Conservation (phyloP, 2,329 filamentous ascomycete genomes). For the Dichotomopilus funicola region DNA sequence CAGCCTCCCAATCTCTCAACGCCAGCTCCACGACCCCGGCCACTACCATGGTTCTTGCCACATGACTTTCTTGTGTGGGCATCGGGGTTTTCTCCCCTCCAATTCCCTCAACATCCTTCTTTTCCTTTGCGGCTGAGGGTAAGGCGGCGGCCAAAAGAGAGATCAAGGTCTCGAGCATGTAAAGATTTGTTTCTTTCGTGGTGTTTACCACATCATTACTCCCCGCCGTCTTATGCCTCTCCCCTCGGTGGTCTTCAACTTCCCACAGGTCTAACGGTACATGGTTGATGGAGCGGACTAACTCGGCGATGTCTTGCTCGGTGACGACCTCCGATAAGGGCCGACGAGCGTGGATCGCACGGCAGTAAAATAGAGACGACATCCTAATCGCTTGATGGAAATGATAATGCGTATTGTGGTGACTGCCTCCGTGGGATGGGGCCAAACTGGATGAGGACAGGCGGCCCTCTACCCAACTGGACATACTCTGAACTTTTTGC, state of each 20-base stretch:
- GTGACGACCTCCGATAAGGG: background rate
- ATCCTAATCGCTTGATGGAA: slow-evolving; percentile 7
- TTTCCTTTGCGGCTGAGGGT: no score
- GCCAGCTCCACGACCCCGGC: slow-evolving; percentile 10
- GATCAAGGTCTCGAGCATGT: no score
- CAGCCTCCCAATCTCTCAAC: slow-evolving; percentile 5
- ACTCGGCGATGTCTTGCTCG: background rate
- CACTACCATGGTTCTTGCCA: slow-evolving; percentile 5
- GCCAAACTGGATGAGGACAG: background rate
- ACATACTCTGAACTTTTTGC: slow-evolving; percentile 12
- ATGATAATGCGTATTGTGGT: no score
- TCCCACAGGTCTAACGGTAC: slow-evolving; percentile 13
- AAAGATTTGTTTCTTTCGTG: no score
- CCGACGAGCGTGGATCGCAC: slow-evolving; percentile 4
- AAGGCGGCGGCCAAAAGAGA: no score
- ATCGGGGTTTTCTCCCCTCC: no score
- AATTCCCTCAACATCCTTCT: no score
- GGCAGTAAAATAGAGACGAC: slow-evolving; percentile 11
- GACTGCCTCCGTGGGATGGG: background rate
- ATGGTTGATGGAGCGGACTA: slow-evolving; percentile 1
- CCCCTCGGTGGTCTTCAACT: no score
- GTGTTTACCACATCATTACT: no score
- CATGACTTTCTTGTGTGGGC: background rate
- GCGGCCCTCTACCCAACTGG: slow-evolving; percentile 12
- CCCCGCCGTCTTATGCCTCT: no score